A percentile compares a stretch with the other conserved stretches of the same genome.
Evolutionary conservation across 805 yeast genomes (phyloP).

Genomic region (Dipodascopsis tothii): DNA sequence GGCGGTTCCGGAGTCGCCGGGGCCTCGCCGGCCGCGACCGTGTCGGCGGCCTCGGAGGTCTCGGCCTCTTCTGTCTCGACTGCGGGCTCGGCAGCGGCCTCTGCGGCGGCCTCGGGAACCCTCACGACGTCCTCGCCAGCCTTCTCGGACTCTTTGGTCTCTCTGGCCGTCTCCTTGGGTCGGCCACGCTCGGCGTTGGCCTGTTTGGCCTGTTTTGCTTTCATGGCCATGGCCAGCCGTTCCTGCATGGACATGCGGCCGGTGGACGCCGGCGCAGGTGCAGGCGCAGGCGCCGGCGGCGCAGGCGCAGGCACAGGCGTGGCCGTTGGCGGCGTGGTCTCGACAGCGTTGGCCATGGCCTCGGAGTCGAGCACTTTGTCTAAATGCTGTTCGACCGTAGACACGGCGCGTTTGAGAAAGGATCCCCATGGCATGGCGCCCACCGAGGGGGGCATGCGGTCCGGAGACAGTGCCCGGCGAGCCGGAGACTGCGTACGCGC

Average conservation of each 20-base stretch:
- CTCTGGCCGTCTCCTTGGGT: conserved; percentile 14
- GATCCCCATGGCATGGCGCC: too few species aligned
- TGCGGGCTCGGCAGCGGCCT: too few species aligned
- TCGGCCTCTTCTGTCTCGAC: too few species aligned
- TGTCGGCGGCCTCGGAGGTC: too few species aligned
- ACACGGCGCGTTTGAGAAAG: conserved; percentile 36
- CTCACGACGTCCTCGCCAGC: too few species aligned
- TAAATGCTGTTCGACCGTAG: conserved; percentile 36
- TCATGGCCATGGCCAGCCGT: conserved; percentile 48
- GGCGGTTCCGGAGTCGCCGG: too few species aligned
- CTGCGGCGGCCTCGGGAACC: too few species aligned
- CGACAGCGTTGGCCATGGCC: conserved; percentile 10
- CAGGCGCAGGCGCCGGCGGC: conserved; percentile 1
- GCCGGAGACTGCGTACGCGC: too few species aligned
- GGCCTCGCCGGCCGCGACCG: too few species aligned
- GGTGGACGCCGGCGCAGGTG: conserved; percentile 31
- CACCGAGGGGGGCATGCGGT: too few species aligned
- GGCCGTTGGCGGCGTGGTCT: conserved; percentile 4
- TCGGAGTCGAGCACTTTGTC: conserved; percentile 33
- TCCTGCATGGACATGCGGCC: conserved; percentile 62
- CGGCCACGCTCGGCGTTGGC: conserved; percentile 14
- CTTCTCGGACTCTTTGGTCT: conserved; percentile 25
- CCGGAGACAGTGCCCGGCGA: too few species aligned
- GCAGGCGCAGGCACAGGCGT: background rate
- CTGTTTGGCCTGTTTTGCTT: conserved; percentile 14